Percentiles rank a stretch among this genome's conserved stretches.
Conservation (phyloP, 768 basidiomycete genomes). For the Calocybe gangraenosa region DNA sequence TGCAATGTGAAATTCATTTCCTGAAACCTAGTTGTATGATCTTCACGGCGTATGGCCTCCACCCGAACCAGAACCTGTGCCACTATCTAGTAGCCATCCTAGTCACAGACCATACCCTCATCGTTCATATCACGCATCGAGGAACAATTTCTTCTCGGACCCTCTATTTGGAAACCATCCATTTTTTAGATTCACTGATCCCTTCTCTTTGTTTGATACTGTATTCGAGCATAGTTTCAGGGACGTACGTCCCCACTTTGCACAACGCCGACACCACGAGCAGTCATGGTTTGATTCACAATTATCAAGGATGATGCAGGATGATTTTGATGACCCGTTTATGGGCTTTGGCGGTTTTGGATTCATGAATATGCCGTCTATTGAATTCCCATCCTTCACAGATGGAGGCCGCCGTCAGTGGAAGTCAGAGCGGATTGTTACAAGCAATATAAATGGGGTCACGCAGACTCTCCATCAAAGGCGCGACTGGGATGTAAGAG, state of each 20-base stretch:
- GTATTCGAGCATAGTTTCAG: slow-evolving; percentile 51
- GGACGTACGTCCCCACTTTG: slow-evolving; percentile 15
- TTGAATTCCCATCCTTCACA: slow-evolving; percentile 25
- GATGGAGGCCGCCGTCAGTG: slow-evolving; percentile 29
- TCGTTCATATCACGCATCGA: slow-evolving; percentile 18
- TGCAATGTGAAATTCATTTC: background rate
- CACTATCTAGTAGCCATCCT: slow-evolving; percentile 8
- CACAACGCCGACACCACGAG: slow-evolving; percentile 24
- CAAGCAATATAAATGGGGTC: slow-evolving; percentile 61
- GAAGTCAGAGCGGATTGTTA: slow-evolving; percentile 53
- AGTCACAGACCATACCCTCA: slow-evolving; percentile 19
- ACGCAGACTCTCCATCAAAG: slow-evolving; percentile 55
- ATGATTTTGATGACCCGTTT: slow-evolving; percentile 28
- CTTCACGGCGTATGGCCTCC: slow-evolving; percentile 73
- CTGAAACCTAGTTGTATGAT: slow-evolving; percentile 57
- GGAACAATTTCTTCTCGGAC: slow-evolving; percentile 32
- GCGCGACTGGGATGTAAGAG: slow-evolving; percentile 54
- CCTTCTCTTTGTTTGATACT: slow-evolving; percentile 68
- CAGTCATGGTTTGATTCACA: slow-evolving; percentile 23
- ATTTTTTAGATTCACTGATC: slow-evolving; percentile 63
- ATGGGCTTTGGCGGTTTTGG: slow-evolving; percentile 22
- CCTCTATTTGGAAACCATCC: slow-evolving; percentile 34
- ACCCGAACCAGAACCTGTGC: slow-evolving; percentile 30
- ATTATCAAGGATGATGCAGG: slow-evolving; percentile 27
- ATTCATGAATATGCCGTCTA: slow-evolving; percentile 21